Percentiles rank a stretch among this genome's conserved stretches.
Conservation (phyloP, 371 early-diverging fungal species). For the Fennellomyces sp. region DNA sequence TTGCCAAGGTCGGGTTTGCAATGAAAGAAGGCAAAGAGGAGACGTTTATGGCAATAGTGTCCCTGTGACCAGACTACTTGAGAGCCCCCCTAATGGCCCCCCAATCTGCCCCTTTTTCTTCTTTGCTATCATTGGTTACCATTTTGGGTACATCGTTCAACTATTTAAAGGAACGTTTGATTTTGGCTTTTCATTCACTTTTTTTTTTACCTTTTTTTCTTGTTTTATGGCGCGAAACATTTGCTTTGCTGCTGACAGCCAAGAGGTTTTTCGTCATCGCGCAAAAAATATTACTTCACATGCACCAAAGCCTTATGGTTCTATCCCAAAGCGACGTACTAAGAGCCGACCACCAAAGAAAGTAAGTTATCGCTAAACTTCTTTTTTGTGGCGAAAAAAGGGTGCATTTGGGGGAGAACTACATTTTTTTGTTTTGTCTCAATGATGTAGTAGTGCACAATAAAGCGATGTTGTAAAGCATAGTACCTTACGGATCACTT, state of each 20-base stretch:
- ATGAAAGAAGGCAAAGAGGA: background rate
- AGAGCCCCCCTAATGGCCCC: too few species aligned
- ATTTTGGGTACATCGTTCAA: background rate
- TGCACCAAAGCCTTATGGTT: slow-evolving; percentile 28
- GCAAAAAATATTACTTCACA: slow-evolving; percentile 10
- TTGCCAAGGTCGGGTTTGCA: slow-evolving; percentile 2
- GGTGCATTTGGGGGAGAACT: too few species aligned
- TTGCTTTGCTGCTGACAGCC: background rate
- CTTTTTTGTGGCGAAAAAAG: too few species aligned
- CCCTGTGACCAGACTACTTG: slow-evolving; percentile 5
- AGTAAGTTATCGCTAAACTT: slow-evolving; percentile 7
- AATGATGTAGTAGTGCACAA: too few species aligned
- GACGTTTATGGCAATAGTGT: background rate
- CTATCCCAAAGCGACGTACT: slow-evolving; percentile 23
- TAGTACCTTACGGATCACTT: too few species aligned
- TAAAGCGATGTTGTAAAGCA: too few species aligned
- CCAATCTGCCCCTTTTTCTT: background rate
- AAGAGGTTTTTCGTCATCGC: slow-evolving; percentile 6
- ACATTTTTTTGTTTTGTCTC: too few species aligned
- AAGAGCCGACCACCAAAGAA: slow-evolving; percentile 16
- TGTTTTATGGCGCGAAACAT: background rate
- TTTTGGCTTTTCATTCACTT: background rate
- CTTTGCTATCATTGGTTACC: background rate
- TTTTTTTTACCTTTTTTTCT: background rate
- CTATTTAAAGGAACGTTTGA: background rate